Evolutionary conservation across 2,329 filamentous ascomycete genomes (phyloP), one percentile per base, ranked within the genome.

Genomic region (Ophiocordyceps camponoti-leonardi): DNA sequence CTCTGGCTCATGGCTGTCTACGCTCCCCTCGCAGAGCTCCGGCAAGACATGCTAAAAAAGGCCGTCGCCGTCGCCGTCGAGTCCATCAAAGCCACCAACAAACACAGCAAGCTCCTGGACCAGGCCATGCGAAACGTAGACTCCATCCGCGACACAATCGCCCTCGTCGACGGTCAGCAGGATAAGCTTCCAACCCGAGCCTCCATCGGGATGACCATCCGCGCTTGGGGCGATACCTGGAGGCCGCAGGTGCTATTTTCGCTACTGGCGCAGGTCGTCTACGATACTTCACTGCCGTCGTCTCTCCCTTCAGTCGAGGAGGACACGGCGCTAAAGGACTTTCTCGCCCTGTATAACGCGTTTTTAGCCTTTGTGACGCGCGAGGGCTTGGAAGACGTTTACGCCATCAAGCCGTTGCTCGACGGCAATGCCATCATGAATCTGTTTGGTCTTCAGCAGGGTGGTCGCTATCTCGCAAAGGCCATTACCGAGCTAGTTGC

Each of bases 1-100:
- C 43, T 51, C 6, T 53, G 51, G 50, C 46, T 37, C 43, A 46
- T 53, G 47, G 50, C 44, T 3, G 49, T 48, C 23, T 51, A 47
- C 28, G 43, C 48, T 5, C 51, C 50, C 12, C 23, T 53, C 8
- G 46, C 47, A 3, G 46, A 35, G 11, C 45, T 53, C 7, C 49
- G 47, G 16, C 41, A 46, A 1, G 41, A 13, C 0, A 46, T 33
- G 23, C 47, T 45, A 4, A 33, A 19, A 39, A 35, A 50, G 35
- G 45, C 41, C 4, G 50, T 52, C 19, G 39, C 19, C 20, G 46
- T 49, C 19, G 47, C 46, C 11, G 43, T 44, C 4, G 39, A 19
- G 11, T 44, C 51, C 13, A 44, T 51, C 26, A 45, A 46, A 44
- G 30, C 44, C 18, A 35, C 50, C 1, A 26, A 43, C 12, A 52